phyloP scores from a whole-genome alignment of 1,139 yeast genomes.

The Lodderomyces margitis region DNA sequence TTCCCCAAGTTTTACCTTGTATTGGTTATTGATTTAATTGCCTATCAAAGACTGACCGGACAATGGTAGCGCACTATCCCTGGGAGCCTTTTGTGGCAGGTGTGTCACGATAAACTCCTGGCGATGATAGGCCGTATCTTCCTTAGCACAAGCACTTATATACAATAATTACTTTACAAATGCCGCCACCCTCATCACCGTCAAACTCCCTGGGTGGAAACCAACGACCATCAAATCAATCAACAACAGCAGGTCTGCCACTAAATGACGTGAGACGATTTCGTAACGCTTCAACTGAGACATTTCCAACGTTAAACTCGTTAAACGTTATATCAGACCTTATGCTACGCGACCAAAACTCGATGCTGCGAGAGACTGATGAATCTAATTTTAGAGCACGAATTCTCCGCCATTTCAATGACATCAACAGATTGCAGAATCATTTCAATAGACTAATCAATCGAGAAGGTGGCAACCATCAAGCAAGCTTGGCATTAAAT shows the following conservation, averaged over 20 bases:
- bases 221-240: neutral
- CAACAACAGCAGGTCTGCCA: neutral
- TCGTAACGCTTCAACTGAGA: conserved; percentile 9
- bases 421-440: conserved; percentile 13
- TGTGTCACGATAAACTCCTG: neutral
- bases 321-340: conserved; percentile 14
- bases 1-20: no score
- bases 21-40: no score
- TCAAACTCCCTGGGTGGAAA: neutral
- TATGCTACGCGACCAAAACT: conserved; percentile 11
- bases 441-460: conserved; percentile 12
- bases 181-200: conserved; percentile 4
- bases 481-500: conserved; percentile 6
- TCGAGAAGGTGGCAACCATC: conserved; percentile 6
- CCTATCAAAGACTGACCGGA: no score
- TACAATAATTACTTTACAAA: neutral
- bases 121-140: no score
- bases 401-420: conserved; percentile 14
- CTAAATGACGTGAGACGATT: conserved; percentile 11
- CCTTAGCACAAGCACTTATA: no score
- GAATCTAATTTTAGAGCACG: conserved; percentile 13
- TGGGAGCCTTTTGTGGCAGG: neutral
- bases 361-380: conserved; percentile 3
- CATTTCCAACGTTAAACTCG: conserved; percentile 11
- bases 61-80: neutral